Evolutionary conservation across 1,139 yeast genomes (phyloP).

Genomic region (Yamadazyma dushanensis): DNA sequence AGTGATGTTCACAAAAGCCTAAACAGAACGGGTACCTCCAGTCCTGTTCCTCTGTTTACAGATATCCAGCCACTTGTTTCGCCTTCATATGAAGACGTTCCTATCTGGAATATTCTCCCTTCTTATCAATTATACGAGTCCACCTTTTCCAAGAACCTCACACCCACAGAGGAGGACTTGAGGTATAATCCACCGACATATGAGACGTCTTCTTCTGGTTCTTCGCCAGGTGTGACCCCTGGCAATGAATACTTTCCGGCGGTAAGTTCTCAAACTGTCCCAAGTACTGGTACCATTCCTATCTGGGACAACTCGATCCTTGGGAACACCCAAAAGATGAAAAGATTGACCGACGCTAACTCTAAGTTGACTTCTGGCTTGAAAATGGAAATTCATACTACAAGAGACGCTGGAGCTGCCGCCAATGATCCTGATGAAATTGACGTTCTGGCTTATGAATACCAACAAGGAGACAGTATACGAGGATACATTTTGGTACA

Average conservation of each 20-base stretch:
- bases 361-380: constrained; percentile 27
- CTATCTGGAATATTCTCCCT: constrained; percentile 38
- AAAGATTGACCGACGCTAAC: constrained; percentile 31
- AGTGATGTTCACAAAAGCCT: not conserved
- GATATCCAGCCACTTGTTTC: constrained; percentile 16
- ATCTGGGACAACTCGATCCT: constrained; percentile 44
- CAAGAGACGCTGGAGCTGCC: constrained; percentile 38
- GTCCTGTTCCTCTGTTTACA: not conserved
- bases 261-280: not conserved
- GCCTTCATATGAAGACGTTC: constrained; percentile 18
- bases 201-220: constrained; percentile 16
- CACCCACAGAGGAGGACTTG: constrained; percentile 35
- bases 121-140: constrained; percentile 44
- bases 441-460: constrained; percentile 34
- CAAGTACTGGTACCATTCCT: not conserved
- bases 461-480: constrained; percentile 55
- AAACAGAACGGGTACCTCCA: not conserved
- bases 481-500: constrained; percentile 52
- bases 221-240: not conserved
- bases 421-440: constrained; percentile 31
- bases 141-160: constrained; percentile 37
- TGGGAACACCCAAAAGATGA: constrained; percentile 43
- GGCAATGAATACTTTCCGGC: not conserved
- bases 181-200: constrained; percentile 38
- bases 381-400: constrained; percentile 33